Percentiles rank a stretch among this genome's conserved stretches.
Evolutionary conservation across 1,284 basidiomycete genomes (phyloP).

Genomic region (Ganoderma resinaceum): DNA sequence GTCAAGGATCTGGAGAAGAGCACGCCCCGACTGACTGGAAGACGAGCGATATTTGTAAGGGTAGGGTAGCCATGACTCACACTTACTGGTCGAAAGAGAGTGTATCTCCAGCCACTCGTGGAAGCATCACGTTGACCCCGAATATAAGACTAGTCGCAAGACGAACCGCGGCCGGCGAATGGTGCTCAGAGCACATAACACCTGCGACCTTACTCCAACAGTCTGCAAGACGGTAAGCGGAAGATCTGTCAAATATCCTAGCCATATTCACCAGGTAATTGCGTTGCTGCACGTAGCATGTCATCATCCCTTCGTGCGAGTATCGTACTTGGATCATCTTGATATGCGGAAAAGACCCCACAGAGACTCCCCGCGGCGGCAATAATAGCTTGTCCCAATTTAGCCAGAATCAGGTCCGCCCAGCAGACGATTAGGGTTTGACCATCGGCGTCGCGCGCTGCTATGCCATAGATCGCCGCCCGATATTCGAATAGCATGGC

Average conservation of each 20-base stretch:
- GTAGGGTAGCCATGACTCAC: too few species aligned
- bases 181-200: conserved; percentile 51
- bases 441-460: conserved; percentile 39
- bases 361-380: conserved; percentile 39
- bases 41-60: neutral
- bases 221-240: conserved; percentile 44
- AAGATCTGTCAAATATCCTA: neutral
- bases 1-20: conserved; percentile 10
- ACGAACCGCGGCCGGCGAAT: conserved; percentile 66
- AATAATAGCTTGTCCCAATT: conserved; percentile 52
- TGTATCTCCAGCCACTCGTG: conserved; percentile 36
- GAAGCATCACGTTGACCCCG: conserved; percentile 59
- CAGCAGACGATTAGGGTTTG: conserved; percentile 56
- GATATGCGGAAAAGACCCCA: neutral
- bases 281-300: conserved; percentile 60
- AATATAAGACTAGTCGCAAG: conserved; percentile 61
- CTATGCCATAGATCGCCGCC: conserved; percentile 52
- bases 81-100: neutral
- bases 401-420: conserved; percentile 67
- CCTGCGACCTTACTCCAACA: conserved; percentile 54
- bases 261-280: conserved; percentile 63
- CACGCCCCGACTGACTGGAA: neutral
- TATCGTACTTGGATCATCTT: conserved; percentile 9
- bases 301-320: conserved; percentile 52
- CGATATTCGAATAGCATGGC: conserved; percentile 58